Evolutionary conservation across 495 filamentous ascomycete species (phyloP), one percentile per base, ranked within the genome.

Genomic region (Durotheca rogersii): DNA sequence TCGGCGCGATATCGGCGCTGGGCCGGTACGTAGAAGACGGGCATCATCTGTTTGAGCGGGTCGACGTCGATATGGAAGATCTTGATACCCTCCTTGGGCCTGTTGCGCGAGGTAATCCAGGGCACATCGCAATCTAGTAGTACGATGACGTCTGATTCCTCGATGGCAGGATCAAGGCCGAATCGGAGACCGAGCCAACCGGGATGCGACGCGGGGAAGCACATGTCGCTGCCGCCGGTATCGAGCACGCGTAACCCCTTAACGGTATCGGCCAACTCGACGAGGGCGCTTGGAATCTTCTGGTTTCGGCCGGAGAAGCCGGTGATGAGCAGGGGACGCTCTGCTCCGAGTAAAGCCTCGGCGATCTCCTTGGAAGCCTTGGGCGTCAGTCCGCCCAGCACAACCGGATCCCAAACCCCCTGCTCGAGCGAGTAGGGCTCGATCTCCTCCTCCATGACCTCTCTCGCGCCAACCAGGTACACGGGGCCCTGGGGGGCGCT

Each of bases 371-470:
- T 71, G 9, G 90, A 79, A 1, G 82, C 89, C 15, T 69, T 71
- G 12, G 71, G 64, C 1, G 88, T 79, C 56, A 97, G 58, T 9
- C 86, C 91, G n/a, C 85, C 79, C 4, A 90, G 81, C 45, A 82
- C 79, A 9, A 95, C 83, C 0, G 86, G 78, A 7, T 80, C 74
- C 92, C 92, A 97, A 41, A 82, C 72, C 14, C 67, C 71, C 60
- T 87, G 87, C n/a, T 85, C 74, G 11, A 96, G 68, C 10, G 73
- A 60, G 63, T 96, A 96, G 3, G 88, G 89, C 47, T 80, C 76
- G 38, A 97, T 86, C 39, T 97, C 91, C 65, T 92, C 85, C 62
- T 95, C 92, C 86, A 97, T 90, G 6, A 90, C 81, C 64, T 97
- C 92, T 57, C 92, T 77, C 4, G 89, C 87, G 1, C 87, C 90